Conservation (phyloP, 495 filamentous ascomycete genomes). For the Xylaria palmicola region DNA sequence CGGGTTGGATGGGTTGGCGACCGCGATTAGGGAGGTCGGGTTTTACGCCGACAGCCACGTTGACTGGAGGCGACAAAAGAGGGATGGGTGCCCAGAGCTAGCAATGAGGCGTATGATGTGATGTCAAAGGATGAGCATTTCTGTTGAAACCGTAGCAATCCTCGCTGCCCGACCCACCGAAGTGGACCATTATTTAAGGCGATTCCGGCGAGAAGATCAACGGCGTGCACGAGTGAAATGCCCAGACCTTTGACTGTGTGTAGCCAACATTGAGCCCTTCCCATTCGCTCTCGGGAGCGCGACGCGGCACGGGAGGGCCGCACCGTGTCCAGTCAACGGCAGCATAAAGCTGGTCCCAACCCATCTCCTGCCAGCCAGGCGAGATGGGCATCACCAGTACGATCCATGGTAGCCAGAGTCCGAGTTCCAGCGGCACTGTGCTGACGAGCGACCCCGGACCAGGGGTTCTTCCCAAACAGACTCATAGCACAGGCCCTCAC, state of each 20-base stretch:
- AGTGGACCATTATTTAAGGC: conserved; percentile 20
- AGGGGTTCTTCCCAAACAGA: conserved; percentile 62
- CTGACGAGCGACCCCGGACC: conserved; percentile 62
- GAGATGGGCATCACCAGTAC: conserved; percentile 41
- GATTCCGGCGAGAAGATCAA: conserved; percentile 48
- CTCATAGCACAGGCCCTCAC: conserved; percentile 56
- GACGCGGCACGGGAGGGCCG: conserved; percentile 12
- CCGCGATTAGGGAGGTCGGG: conserved; percentile 12
- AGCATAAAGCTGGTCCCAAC: conserved; percentile 35
- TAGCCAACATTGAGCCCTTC: conserved; percentile 42
- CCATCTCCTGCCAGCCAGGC: conserved; percentile 33
- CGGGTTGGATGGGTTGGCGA: conserved; percentile 26
- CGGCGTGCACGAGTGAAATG: conserved; percentile 23
- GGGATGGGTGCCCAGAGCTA: conserved; percentile 34
- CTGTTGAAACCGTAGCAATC: conserved; percentile 38
- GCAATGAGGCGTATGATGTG: conserved; percentile 30
- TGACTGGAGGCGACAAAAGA: conserved; percentile 21
- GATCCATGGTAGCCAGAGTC: conserved; percentile 57
- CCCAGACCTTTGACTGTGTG: conserved; percentile 40
- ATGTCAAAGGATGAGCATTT: conserved; percentile 31
- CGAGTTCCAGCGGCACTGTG: conserved; percentile 55
- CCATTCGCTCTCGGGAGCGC: conserved; percentile 26
- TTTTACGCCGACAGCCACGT: conserved; percentile 22
- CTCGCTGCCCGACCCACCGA: conserved; percentile 32
- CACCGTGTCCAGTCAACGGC: conserved; percentile 25